Base-by-base conservation (phyloP, 108 stramenopile species). In the Mediolabrus comicus region DNA sequence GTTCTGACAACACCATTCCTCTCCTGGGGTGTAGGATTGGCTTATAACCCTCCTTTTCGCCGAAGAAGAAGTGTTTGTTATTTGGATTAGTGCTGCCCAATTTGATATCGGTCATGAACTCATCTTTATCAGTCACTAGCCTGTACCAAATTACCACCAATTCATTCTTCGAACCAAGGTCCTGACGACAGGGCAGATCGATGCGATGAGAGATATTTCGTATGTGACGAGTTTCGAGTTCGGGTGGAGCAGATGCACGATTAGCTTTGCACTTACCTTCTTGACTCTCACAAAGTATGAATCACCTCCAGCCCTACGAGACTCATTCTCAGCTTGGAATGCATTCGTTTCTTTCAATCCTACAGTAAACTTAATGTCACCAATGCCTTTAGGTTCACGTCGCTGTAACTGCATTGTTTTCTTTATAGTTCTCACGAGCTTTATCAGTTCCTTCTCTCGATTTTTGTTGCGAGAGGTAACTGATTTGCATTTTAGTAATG, bases 21-120 rank as follows among this genome's bases (percentile, higher is more conserved):
- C 69, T 34, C 64, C 71, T 65, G 13, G 77, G 60, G 54, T 79
- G 77, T 11, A 32, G 19, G 31, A 61, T 67, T 0, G 54, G 30
- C 4, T 30, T 59, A 38, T 71, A 71, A 3, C 54, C 65, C 19
- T 72, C 38, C 65, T 46, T 62, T 27, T 66, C 63, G 0, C 77
- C 70, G 12, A 71, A 56, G 30, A 67, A 67, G 59, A 72, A 79
- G 65, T 79, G 65, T 27, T 79, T 52, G 31, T 79, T 70, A 27
- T 67, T 71, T 24, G 70, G 70, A 16, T 52, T 41, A 14, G 77
- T 71, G 25, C 77, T 71, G 6, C 65, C 64, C 46, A 71, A n/a
- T 0, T 67, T 53, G 51, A 72, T 57, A 17, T 72, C 77, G 6
- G 70, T 71, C 11, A 79, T 66, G 27, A 79, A 71, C 17, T 72